These are phyloP conservation scores for Dalbergia oliveri DNA, from an alignment of 306 rosid species.

Conservation along the genomic window DNA sequence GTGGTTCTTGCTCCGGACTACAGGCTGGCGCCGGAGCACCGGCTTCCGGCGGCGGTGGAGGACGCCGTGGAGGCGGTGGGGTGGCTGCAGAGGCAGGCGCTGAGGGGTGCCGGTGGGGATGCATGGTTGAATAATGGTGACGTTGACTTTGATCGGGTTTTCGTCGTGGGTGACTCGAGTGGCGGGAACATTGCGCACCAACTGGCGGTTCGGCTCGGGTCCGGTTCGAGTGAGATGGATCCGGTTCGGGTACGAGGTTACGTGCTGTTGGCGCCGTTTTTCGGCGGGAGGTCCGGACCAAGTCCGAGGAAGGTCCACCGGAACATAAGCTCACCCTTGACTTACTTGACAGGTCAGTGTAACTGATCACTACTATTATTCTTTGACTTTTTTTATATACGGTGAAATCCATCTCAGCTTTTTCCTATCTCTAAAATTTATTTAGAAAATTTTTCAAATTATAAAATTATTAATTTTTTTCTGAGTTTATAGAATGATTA, in stretches of 20 bases:
- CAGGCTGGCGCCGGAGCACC: constrained; percentile 85
- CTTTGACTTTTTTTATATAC: too few species aligned
- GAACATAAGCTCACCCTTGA: constrained; percentile 69
- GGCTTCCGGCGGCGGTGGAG: constrained; percentile 81
- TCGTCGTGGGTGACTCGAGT: constrained; percentile 83
- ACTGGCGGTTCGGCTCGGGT: constrained; percentile 68
- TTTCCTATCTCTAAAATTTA: too few species aligned
- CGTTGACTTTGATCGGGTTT: constrained; percentile 73
- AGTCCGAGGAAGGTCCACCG: constrained; percentile 78
- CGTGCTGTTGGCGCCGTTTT: constrained; percentile 82
- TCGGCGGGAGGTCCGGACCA: constrained; percentile 83
- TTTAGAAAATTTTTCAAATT: too few species aligned
- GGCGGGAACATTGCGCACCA: constrained; percentile 96
- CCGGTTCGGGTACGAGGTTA: constrained; percentile 76
- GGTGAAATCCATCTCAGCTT: too few species aligned
- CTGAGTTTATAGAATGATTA: too few species aligned
- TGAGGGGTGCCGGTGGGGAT: constrained; percentile 49
- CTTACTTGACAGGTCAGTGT: constrained; percentile 74
- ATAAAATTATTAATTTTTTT: too few species aligned
- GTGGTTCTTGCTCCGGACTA: constrained; percentile 72
- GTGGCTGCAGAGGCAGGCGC: constrained; percentile 69
- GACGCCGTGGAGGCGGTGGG: constrained; percentile 72
- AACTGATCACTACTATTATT: too few species aligned
- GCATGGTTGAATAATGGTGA: constrained; percentile 58
- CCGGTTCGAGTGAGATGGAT: constrained; percentile 35